phyloP scores from a whole-genome alignment of 73 alveolate genomes.

The Paramecium caudatum region DNA sequence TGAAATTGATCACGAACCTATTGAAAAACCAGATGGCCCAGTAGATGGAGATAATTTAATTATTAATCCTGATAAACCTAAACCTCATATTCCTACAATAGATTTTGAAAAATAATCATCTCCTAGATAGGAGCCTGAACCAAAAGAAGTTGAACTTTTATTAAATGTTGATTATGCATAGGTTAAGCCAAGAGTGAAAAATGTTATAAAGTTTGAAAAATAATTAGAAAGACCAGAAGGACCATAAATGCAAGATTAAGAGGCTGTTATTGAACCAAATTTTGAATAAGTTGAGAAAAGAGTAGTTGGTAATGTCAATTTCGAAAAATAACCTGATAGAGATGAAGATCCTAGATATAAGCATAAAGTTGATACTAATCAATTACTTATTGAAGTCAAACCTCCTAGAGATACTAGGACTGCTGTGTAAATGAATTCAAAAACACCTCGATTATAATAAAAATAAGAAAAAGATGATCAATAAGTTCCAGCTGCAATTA shows the following conservation, averaged over 20 bases:
- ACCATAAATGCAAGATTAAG: slow-evolving; percentile 66
- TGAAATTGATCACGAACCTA: slow-evolving; percentile 76
- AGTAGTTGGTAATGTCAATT: slow-evolving; percentile 65
- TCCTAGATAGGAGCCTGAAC: slow-evolving; percentile 70
- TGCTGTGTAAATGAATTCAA: slow-evolving; percentile 69
- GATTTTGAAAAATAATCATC: slow-evolving; percentile 56
- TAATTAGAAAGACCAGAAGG: slow-evolving; percentile 77
- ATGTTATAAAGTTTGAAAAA: slow-evolving; percentile 75
- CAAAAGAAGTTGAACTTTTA: slow-evolving; percentile 39
- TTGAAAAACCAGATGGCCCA: slow-evolving; percentile 72
- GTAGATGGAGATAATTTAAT: slow-evolving; percentile 85
- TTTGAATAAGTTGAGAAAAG: slow-evolving; percentile 76
- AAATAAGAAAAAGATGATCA: slow-evolving; percentile 76
- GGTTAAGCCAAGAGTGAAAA: slow-evolving; percentile 66
- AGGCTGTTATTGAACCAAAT: slow-evolving; percentile 79
- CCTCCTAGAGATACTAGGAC: slow-evolving; percentile 77
- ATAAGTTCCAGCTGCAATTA: slow-evolving; percentile 75
- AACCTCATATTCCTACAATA: slow-evolving; percentile 13
- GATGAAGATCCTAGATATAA: slow-evolving; percentile 76
- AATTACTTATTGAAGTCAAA: slow-evolving; percentile 40
- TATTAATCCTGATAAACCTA: slow-evolving; percentile 80
- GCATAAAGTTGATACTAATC: slow-evolving; percentile 77
- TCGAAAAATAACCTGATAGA: slow-evolving; percentile 80
- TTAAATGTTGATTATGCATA: slow-evolving; percentile 44
- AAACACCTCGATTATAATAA: slow-evolving; percentile 45